A percentile compares a stretch with the other conserved stretches of the same genome.
Evolutionary conservation across 352 stramenopile species (phyloP).

Genomic region (Elongisporangium prolatum): DNA sequence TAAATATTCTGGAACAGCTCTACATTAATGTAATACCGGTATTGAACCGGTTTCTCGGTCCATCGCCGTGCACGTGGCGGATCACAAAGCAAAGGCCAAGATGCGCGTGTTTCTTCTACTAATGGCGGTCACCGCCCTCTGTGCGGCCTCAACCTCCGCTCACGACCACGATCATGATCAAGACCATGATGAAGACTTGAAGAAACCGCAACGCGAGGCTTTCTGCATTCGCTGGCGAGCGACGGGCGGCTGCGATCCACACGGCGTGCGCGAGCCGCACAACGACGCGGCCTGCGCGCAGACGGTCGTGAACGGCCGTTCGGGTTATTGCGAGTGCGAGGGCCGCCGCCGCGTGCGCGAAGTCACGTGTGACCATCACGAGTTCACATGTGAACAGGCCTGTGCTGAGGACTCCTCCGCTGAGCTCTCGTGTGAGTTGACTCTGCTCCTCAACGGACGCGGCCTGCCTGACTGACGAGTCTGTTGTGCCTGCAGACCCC

Average conservation of each 20-base stretch:
- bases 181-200: not conserved
- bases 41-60: not conserved
- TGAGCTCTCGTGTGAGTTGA: constrained; percentile 58
- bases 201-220: not conserved
- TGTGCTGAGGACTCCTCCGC: constrained; percentile 65
- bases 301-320: constrained; percentile 39
- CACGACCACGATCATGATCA: not conserved
- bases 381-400: constrained; percentile 69
- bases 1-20: not conserved
- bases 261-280: constrained; percentile 54
- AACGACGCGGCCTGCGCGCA: constrained; percentile 55
- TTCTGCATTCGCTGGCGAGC: constrained; percentile 69
- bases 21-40: not conserved
- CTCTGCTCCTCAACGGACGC: not conserved
- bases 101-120: not conserved
- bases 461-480: not conserved
- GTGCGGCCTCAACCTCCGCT: not conserved
- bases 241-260: constrained; percentile 61
- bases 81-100: not conserved
- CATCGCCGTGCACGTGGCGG: not conserved
- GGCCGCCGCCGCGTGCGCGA: constrained; percentile 70
- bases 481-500: constrained; percentile 33
- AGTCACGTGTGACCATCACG: constrained; percentile 71
- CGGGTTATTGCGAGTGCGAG: constrained; percentile 81
- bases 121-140: not conserved